Evolutionary conservation across 2,329 filamentous ascomycete species (phyloP).

Genomic region (Colletotrichum liriopes): DNA sequence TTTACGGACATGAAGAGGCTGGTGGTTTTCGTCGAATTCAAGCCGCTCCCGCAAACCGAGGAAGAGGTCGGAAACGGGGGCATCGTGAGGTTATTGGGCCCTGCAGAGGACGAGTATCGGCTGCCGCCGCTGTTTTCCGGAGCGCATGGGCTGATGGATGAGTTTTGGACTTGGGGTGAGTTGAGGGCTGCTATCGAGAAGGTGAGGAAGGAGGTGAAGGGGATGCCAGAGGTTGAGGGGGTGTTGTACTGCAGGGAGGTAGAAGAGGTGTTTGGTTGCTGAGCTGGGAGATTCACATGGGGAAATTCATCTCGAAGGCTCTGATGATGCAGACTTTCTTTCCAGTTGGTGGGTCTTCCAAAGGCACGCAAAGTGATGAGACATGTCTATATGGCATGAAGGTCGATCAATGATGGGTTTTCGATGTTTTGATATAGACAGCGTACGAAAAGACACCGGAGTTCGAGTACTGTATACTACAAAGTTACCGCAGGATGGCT

Average conservation of each 20-base stretch:
- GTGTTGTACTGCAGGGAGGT: conserved; percentile 34
- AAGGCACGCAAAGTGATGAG: too few relatives aligned
- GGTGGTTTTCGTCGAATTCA: conserved; percentile 36
- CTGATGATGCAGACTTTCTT: too few relatives aligned
- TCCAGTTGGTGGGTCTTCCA: too few relatives aligned
- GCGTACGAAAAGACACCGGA: neutral
- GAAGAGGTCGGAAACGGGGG: conserved; percentile 15
- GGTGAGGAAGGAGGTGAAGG: conserved; percentile 19
- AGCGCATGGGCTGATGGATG: conserved; percentile 29
- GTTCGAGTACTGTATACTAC: neutral
- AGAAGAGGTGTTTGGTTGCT: neutral
- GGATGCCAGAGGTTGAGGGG: conserved; percentile 23
- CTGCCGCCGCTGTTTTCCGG: conserved; percentile 31
- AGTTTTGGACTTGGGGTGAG: conserved; percentile 41
- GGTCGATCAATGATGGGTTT: neutral
- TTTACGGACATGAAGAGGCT: conserved; percentile 23
- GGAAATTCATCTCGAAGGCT: neutral
- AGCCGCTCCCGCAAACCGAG: conserved; percentile 29
- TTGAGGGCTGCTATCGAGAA: conserved; percentile 16
- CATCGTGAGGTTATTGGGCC: conserved; percentile 14
- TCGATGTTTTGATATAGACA: neutral
- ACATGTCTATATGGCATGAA: neutral
- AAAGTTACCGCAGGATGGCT: neutral
- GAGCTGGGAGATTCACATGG: neutral
- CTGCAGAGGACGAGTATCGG: conserved; percentile 23